Base-by-base conservation (phyloP, 441 rosid species). In the Mallotus japonicus region DNA sequence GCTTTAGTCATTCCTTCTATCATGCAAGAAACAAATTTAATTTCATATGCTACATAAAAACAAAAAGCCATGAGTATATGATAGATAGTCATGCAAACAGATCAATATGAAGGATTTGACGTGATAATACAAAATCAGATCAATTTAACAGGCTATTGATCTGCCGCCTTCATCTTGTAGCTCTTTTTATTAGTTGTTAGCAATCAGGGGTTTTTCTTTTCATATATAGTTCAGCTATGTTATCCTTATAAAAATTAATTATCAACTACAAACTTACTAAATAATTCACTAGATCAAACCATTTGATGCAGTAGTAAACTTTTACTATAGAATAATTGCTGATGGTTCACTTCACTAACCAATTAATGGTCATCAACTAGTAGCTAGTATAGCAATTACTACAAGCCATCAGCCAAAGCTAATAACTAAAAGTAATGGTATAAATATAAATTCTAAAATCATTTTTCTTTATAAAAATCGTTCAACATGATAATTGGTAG, bases 1-100 rank as follows among this genome's bases (percentile, higher is more conserved):
- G 37, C 3, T 34, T 34, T 34, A 34, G 37, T 34, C 2, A 34
- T 34, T 34, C 37, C 37, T 34, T 34, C 37, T 34, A 47, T 32
- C 32, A 24, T 37, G 64, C 5, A 14, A 69, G 54, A 73, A 62
- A 74, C 73, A 42, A 69, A 57, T 10, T 19, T 3, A 28, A 28
- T 34, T 67, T 47, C 76, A 67, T 42, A 15, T 67, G 28, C 59
- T 47, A 40, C 8, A 3, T 49, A 24, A 28, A 68, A 28, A 47
- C 61, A 51, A 53, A 58, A 57, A 42, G 69, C 6, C 40, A 13
- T n/a, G n/a, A 22, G 2, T 24, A 65, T 22, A 3, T 6, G 56
- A 9, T 37, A 24, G 20, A 22, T 14, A 22, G 69, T 49, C 5
- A 16, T 7, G 46, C 16, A 57, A 57, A 57, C 34, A 57, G 32